Evolutionary conservation across 1,139 yeast genomes (phyloP), one percentile per base, ranked within the genome.

Genomic region (Candida sp.): DNA sequence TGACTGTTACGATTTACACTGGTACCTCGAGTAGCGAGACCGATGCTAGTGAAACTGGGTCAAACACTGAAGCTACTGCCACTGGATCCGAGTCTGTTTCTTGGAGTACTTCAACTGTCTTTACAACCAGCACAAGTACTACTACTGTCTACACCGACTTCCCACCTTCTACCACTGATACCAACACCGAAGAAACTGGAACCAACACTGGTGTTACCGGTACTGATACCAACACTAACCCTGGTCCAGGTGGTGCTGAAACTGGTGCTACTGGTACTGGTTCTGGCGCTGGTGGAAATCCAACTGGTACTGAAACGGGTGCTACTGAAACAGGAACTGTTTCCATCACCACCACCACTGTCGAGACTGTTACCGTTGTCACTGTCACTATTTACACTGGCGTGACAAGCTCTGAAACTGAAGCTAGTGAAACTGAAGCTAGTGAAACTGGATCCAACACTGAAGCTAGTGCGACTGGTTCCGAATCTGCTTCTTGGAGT

Each of bases 281-380:
- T 17, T 17, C 17, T 17, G 17, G 17, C 17, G 17, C 17, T 17
- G 17, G 17, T 17, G 31, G 31, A 28, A 28, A 28, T 8, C 31
- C 31, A 28, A 8, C 8, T 7, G 30, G 17, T 38, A 26, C 41
- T 38, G 41, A 7, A 22, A 35, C 40, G 17, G 40, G 23, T 11
- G 58, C 63, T 17, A 49, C 25, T 11, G 30, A 22, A 7, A 39
- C n/a, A 9, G 33, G 34, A 12, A n/a, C 47, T 37, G 35, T 23
- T 28, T 42, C 42, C 7, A 27, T 43, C 8, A 27, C 37, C 25
- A 46, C 45, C 7, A 33, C 12, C n/a, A 26, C 33, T 11, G 23
- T 17, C 17, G 17, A 17, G 17, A 17, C 17, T 17, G 17, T 17
- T 17, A 17, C 17, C 17, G 17, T 17, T 17, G 17, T 33, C 31